These are phyloP conservation scores for Fusarium heterosporum DNA, from an alignment of 2,329 filamentous ascomycete genomes.

Conservation along the genomic window DNA sequence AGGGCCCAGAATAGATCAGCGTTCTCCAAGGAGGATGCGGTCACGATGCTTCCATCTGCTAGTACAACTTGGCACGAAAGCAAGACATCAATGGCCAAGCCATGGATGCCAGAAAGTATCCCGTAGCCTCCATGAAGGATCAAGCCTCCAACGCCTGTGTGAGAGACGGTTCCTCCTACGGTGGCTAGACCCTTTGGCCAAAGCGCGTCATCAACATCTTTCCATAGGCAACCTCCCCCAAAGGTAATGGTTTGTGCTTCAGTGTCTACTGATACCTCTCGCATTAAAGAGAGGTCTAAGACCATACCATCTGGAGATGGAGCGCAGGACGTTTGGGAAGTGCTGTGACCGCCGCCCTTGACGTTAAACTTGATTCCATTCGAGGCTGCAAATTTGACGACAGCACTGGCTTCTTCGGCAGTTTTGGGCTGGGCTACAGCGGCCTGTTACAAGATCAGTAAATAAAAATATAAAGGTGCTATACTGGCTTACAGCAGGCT, in stretches of 20 bases:
- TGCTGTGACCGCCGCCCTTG: constrained; percentile 67
- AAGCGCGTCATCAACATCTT: constrained; percentile 64
- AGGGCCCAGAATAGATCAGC: constrained; percentile 57
- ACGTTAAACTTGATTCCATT: constrained; percentile 63
- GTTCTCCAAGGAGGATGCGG: constrained; percentile 58
- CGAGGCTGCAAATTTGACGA: constrained; percentile 58
- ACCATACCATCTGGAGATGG: constrained; percentile 64
- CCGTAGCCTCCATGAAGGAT: constrained; percentile 70
- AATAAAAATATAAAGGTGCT: background rate
- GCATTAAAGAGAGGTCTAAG: constrained; percentile 65
- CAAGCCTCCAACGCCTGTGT: constrained; percentile 71
- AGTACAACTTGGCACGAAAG: constrained; percentile 55
- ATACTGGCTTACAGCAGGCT: constrained; percentile 47
- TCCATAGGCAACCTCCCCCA: constrained; percentile 65
- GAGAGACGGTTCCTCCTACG: constrained; percentile 71
- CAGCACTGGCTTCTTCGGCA: constrained; percentile 55
- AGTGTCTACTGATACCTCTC: constrained; percentile 60
- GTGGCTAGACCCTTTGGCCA: constrained; percentile 65
- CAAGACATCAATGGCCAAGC: constrained; percentile 60
- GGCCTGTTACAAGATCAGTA: constrained; percentile 50
- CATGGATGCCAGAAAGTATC: constrained; percentile 64
- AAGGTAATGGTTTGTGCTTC: constrained; percentile 59
- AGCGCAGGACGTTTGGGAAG: constrained; percentile 58
- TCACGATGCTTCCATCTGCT: constrained; percentile 52
- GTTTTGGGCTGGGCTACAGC: constrained; percentile 58